A percentile compares a stretch with the other conserved stretches of the same genome.
phyloP scores from a whole-genome alignment of 1,284 basidiomycete species.

The Agroathelia rolfsii region DNA sequence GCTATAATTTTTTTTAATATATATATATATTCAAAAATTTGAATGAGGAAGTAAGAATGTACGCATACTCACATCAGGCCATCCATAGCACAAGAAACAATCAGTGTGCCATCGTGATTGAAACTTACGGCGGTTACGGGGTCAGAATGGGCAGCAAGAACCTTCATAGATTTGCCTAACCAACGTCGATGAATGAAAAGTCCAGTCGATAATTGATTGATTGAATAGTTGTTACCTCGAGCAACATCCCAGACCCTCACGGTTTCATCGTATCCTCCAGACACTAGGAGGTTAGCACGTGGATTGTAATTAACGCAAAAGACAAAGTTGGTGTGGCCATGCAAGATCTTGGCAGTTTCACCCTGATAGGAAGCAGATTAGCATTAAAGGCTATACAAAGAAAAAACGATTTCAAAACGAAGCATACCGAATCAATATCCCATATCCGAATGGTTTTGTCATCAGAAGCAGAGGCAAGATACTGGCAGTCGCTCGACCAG shows the following conservation, averaged over 20 bases:
- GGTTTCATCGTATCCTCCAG: slow-evolving; percentile 91
- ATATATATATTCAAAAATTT: slow-evolving; percentile 34
- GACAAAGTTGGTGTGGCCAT: slow-evolving; percentile 88
- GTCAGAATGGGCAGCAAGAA: slow-evolving; percentile 91
- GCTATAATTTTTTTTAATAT: slow-evolving; percentile 31
- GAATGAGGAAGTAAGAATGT: background rate
- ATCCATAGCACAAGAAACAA: slow-evolving; percentile 92
- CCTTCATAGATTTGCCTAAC: slow-evolving; percentile 69
- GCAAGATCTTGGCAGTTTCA: slow-evolving; percentile 47
- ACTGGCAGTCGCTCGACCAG: slow-evolving; percentile 75
- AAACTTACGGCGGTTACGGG: slow-evolving; percentile 91
- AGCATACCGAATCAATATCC: slow-evolving; percentile 55
- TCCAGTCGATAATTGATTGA: slow-evolving; percentile 23
- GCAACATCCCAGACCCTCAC: slow-evolving; percentile 94
- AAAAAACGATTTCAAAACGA: slow-evolving; percentile 6
- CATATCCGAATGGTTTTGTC: slow-evolving; percentile 81
- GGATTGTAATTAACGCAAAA: slow-evolving; percentile 91
- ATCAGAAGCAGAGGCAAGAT: slow-evolving; percentile 84
- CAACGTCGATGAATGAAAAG: background rate
- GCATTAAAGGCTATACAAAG: no score
- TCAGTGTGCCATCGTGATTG: slow-evolving; percentile 89
- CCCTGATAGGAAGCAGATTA: slow-evolving; percentile 31
- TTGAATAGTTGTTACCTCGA: slow-evolving; percentile 41
- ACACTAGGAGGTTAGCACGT: slow-evolving; percentile 80
- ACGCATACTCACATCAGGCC: slow-evolving; percentile 78